Percentiles rank a stretch among this genome's conserved stretches.
Conservation (phyloP, 352 stramenopile species). For the Peronospora belbahrii region DNA sequence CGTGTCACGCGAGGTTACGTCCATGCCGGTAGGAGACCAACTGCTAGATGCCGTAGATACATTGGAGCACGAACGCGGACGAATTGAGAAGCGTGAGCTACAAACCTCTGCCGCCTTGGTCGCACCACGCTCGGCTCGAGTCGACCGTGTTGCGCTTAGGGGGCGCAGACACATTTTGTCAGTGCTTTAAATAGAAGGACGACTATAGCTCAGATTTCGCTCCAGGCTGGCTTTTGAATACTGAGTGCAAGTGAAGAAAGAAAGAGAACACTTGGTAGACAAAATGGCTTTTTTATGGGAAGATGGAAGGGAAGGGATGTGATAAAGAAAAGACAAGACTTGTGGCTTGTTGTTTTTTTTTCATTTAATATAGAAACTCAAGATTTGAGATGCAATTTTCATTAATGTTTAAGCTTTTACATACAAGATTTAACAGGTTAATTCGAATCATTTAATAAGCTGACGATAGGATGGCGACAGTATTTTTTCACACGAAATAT, state of each 20-base stretch:
- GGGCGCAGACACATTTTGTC: conserved; percentile 41
- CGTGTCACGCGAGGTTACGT: conserved; percentile 36
- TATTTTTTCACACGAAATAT: too few relatives aligned
- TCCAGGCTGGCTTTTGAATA: conserved; percentile 18
- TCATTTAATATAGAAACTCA: too few relatives aligned
- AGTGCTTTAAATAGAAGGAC: conserved; percentile 12
- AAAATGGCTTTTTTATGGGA: conserved; percentile 1
- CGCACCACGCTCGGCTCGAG: conserved; percentile 16
- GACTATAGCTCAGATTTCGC: neutral
- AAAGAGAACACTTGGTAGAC: conserved; percentile 4
- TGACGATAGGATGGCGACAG: neutral
- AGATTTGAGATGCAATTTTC: too few relatives aligned
- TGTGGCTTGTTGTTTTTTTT: neutral
- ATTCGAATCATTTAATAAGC: neutral
- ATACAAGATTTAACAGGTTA: neutral
- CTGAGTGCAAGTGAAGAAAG: conserved; percentile 15
- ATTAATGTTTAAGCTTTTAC: too few relatives aligned
- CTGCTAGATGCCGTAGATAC: conserved; percentile 60
- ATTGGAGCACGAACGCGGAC: conserved; percentile 49
- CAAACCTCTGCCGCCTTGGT: conserved; percentile 16
- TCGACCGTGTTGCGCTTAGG: conserved; percentile 21
- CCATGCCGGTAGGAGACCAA: conserved; percentile 46
- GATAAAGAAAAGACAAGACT: neutral
- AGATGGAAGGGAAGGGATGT: neutral
- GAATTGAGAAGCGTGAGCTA: conserved; percentile 8